Percentiles rank a stretch among this genome's conserved stretches.
Conservation (phyloP, 495 filamentous ascomycete species). For the Pseudevernia furfuracea region DNA sequence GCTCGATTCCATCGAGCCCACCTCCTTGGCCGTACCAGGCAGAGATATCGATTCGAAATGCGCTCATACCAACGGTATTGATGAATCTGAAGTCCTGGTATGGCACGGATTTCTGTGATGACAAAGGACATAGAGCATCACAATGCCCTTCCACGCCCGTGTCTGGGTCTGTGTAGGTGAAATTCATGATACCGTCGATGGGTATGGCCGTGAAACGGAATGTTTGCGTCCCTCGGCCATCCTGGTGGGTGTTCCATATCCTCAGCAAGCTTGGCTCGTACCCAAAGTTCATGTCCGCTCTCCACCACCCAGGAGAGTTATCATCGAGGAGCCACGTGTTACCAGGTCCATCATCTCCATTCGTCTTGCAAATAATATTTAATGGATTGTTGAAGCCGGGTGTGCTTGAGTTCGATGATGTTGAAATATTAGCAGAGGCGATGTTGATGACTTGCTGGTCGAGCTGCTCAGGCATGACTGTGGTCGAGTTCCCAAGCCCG, state of each 20-base stretch:
- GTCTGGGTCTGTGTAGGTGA: conserved; percentile 75
- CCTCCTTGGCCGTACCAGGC: conserved; percentile 81
- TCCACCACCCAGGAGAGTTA: conserved; percentile 73
- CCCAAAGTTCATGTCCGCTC: conserved; percentile 69
- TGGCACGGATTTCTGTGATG: conserved; percentile 50
- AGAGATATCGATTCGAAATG: conserved; percentile 78
- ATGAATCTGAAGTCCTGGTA: conserved; percentile 90
- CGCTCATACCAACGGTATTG: conserved; percentile 78
- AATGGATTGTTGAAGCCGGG: conserved; percentile 67
- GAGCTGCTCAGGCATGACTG: conserved; percentile 47
- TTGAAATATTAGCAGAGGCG: conserved; percentile 61
- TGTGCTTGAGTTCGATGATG: conserved; percentile 49
- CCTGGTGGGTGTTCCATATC: conserved; percentile 80
- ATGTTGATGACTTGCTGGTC: conserved; percentile 77
- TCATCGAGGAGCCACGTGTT: conserved; percentile 83
- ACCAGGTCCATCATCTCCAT: conserved; percentile 52
- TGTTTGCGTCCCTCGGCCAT: conserved; percentile 77
- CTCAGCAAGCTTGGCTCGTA: conserved; percentile 80
- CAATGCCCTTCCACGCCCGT: conserved; percentile 59
- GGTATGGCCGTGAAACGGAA: conserved; percentile 78
- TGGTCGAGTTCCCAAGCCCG: conserved; percentile 74
- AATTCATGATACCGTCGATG: conserved; percentile 89
- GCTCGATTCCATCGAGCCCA: conserved; percentile 78
- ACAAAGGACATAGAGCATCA: conserved; percentile 72
- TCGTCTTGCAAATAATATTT: conserved; percentile 78